Evolutionary conservation across 768 basidiomycete species (phyloP).

Genomic region (Artomyces pyxidatus): DNA sequence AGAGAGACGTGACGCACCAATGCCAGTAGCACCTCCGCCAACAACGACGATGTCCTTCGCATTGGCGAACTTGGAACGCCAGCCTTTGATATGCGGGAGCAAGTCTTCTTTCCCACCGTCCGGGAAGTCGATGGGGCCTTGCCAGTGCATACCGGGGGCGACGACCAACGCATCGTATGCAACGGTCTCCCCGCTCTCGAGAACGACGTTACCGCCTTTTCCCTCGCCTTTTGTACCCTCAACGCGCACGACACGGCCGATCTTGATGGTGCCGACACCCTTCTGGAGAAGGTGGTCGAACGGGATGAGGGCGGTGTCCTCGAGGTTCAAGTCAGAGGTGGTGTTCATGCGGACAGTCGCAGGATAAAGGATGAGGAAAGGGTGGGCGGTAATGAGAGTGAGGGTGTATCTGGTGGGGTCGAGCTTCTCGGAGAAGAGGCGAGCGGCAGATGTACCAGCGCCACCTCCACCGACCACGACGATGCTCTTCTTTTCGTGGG

Average conservation of each 20-base stretch:
- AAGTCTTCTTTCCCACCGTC: constrained; percentile 14
- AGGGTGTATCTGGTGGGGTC: constrained; percentile 40
- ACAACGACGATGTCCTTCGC: constrained; percentile 27
- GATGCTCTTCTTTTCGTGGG: constrained; percentile 28
- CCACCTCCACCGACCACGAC: constrained; percentile 54
- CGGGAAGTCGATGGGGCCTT: constrained; percentile 31
- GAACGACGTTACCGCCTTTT: constrained; percentile 3
- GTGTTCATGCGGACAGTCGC: constrained; percentile 47
- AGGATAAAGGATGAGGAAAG: constrained; percentile 42
- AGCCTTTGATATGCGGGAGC: constrained; percentile 17
- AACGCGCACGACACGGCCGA: constrained; percentile 9
- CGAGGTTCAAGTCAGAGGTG: constrained; percentile 31
- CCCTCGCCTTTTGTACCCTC: constrained; percentile 4
- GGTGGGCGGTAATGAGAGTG: constrained; percentile 44
- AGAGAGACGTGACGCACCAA: constrained; percentile 27
- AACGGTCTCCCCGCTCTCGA: constrained; percentile 8
- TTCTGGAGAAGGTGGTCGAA: constrained; percentile 11
- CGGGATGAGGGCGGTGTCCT: constrained; percentile 12
- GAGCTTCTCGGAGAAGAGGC: constrained; percentile 42
- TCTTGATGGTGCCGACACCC: constrained; percentile 8
- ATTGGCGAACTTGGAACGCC: constrained; percentile 24
- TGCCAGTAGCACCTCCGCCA: constrained; percentile 32
- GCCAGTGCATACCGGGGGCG: constrained; percentile 10
- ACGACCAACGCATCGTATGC: constrained; percentile 12
- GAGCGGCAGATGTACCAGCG: constrained; percentile 38